Percentiles rank a stretch among this genome's conserved stretches.
phyloP scores from a whole-genome alignment of 345 rosid genomes.

The Garcia nutans region DNA sequence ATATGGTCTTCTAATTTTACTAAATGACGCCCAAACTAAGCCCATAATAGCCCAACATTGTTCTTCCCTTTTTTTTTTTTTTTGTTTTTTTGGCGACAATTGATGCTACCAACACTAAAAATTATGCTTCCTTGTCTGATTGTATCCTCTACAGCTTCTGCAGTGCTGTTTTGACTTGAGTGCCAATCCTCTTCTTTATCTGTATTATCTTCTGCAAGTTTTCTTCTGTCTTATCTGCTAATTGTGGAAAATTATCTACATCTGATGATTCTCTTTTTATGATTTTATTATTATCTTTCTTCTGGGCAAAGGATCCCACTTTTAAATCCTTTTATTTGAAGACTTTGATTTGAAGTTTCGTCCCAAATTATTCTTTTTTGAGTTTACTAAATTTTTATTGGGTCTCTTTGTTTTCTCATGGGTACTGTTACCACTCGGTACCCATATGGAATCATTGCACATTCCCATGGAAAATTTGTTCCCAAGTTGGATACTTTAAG shows the following conservation, averaged over 20 bases:
- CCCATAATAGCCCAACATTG: no score
- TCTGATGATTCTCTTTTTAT: background rate
- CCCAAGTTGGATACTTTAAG: slow-evolving; percentile 30
- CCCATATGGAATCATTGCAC: slow-evolving; percentile 46
- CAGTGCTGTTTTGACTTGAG: background rate
- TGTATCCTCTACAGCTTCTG: background rate
- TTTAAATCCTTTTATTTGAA: background rate
- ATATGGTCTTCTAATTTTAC: no score
- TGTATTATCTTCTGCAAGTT: background rate
- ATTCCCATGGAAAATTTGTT: slow-evolving; percentile 30
- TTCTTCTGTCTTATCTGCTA: slow-evolving; percentile 6
- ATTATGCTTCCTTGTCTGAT: slow-evolving; percentile 15
- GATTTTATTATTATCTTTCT: background rate
- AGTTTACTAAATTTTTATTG: no score
- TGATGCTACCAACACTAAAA: background rate
- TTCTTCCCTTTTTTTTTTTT: background rate
- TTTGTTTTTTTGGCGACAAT: background rate
- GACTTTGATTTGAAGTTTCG: background rate
- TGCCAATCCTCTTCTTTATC: background rate
- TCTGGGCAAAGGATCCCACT: background rate
- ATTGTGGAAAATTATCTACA: background rate
- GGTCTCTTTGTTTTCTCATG: slow-evolving; percentile 38
- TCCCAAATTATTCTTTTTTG: background rate
- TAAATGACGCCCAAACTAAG: background rate
- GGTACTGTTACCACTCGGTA: slow-evolving; percentile 46